A percentile compares a stretch with the other conserved stretches of the same genome.
Conservation (phyloP, 495 filamentous ascomycete genomes). For the Viridothelium virens region DNA sequence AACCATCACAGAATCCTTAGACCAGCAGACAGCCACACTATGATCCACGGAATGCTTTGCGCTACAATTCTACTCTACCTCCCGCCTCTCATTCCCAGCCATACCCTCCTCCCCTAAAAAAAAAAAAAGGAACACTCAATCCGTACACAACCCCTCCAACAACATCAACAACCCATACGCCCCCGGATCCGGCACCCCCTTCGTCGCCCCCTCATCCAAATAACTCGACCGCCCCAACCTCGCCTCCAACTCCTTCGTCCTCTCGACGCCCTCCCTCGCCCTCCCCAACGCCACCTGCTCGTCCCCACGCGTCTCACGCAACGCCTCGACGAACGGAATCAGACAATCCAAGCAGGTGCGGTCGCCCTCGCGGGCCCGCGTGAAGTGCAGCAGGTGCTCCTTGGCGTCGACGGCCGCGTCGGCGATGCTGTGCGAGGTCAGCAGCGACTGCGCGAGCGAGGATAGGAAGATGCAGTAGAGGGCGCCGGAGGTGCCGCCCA, state of each 20-base stretch:
- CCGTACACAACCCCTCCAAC: conserved; percentile 23
- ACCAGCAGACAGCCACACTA: too few species aligned
- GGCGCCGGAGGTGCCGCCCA: conserved; percentile 27
- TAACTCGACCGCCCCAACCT: conserved; percentile 25
- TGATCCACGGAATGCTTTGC: too few species aligned
- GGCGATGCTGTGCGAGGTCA: conserved; percentile 12
- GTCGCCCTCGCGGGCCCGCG: conserved; percentile 24
- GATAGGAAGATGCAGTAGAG: conserved; percentile 28
- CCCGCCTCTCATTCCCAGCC: too few species aligned
- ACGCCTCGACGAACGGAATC: conserved; percentile 26
- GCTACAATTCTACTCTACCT: too few species aligned
- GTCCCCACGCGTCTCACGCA: conserved; percentile 15
- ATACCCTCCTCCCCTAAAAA: too few species aligned
- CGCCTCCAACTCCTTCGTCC: conserved; percentile 26
- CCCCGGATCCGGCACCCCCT: conserved; percentile 27
- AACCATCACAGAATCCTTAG: too few species aligned
- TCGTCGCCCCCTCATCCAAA: conserved; percentile 24
- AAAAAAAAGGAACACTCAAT: not conserved
- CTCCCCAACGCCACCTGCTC: conserved; percentile 16
- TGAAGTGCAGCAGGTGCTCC: conserved; percentile 24
- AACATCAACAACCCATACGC: conserved; percentile 25
- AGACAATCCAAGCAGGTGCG: conserved; percentile 28
- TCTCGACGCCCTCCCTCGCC: conserved; percentile 22
- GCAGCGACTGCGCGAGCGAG: conserved; percentile 18
- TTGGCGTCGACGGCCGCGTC: conserved; percentile 19